Conservation (phyloP, 2,329 filamentous ascomycete genomes). For the Coniochaeta ligniaria region DNA sequence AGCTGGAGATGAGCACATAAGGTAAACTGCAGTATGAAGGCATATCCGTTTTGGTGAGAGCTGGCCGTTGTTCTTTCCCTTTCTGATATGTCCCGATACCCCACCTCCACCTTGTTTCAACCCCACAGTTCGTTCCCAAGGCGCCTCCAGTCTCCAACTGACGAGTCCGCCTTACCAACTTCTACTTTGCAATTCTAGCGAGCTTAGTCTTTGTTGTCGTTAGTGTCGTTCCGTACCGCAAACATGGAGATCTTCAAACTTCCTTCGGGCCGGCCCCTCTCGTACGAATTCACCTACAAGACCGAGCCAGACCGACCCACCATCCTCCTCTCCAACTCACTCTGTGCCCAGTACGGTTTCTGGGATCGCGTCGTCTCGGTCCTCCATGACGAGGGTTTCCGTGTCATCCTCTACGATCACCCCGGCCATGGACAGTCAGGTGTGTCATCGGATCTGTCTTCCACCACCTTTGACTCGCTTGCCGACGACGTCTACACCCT, state of each 20-base stretch:
- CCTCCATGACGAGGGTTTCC: constrained; percentile 27
- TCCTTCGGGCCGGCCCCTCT: constrained; percentile 1
- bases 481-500: constrained; percentile 28
- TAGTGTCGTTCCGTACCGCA: neutral
- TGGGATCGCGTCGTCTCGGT: constrained; percentile 31
- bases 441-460: constrained; percentile 20
- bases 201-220: neutral
- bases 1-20: too few relatives aligned
- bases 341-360: constrained; percentile 24
- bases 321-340: constrained; percentile 31
- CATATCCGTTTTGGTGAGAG: too few relatives aligned
- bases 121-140: neutral
- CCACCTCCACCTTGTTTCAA: too few relatives aligned
- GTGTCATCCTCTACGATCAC: constrained; percentile 32
- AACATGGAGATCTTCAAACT: constrained; percentile 1
- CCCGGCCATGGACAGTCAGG: constrained; percentile 34
- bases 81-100: too few relatives aligned
- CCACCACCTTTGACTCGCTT: constrained; percentile 30
- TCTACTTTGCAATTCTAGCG: neutral
- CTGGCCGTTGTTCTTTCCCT: too few relatives aligned
- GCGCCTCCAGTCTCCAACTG: neutral
- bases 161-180: neutral
- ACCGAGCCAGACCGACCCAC: constrained; percentile 13
- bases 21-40: too few relatives aligned
- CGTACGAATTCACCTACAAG: constrained; percentile 3